Percentiles rank a stretch among this genome's conserved stretches.
Conservation (phyloP, 352 stramenopile genomes). For the Phytophthora pini region DNA sequence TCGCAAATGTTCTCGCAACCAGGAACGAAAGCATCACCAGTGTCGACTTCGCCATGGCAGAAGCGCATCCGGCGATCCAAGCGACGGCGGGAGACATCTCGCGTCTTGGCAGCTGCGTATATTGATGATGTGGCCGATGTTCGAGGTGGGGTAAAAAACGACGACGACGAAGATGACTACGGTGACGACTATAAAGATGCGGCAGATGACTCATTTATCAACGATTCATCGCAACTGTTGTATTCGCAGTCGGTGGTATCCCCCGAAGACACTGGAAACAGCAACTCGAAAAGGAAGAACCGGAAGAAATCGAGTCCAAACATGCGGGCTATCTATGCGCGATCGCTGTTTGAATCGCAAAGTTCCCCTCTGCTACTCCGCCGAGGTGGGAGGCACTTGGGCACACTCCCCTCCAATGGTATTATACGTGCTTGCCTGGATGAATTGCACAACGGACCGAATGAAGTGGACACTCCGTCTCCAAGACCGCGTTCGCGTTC, state of each 20-base stretch:
- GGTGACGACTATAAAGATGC: slow-evolving; percentile 58
- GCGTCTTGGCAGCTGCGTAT: slow-evolving; percentile 52
- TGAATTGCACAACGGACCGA: slow-evolving; percentile 37
- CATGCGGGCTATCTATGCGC: slow-evolving; percentile 84
- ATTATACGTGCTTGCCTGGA: slow-evolving; percentile 75
- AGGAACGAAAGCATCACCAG: slow-evolving; percentile 18
- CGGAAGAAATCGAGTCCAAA: slow-evolving; percentile 45
- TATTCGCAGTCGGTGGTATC: slow-evolving; percentile 63
- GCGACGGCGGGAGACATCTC: slow-evolving; percentile 43
- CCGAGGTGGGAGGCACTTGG: slow-evolving; percentile 46
- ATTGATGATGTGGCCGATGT: slow-evolving; percentile 77
- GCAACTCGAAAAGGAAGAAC: slow-evolving; percentile 29
- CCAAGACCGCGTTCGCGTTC: slow-evolving; percentile 15
- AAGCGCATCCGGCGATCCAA: slow-evolving; percentile 71
- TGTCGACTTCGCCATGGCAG: slow-evolving; percentile 53
- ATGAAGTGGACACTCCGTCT: slow-evolving; percentile 13
- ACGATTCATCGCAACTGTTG: slow-evolving; percentile 83
- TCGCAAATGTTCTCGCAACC: slow-evolving; percentile 32
- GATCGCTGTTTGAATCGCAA: slow-evolving; percentile 71
- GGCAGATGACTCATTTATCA: slow-evolving; percentile 78
- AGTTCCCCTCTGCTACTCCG: slow-evolving; percentile 34
- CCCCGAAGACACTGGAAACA: slow-evolving; percentile 24
- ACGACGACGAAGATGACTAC: slow-evolving; percentile 74
- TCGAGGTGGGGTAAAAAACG: slow-evolving; percentile 55
- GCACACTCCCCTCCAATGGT: slow-evolving; percentile 53